Evolutionary conservation across 2,329 filamentous ascomycete genomes (phyloP), one percentile per base, ranked within the genome.

Genomic region (Parasarocladium wereldwijsianum): DNA sequence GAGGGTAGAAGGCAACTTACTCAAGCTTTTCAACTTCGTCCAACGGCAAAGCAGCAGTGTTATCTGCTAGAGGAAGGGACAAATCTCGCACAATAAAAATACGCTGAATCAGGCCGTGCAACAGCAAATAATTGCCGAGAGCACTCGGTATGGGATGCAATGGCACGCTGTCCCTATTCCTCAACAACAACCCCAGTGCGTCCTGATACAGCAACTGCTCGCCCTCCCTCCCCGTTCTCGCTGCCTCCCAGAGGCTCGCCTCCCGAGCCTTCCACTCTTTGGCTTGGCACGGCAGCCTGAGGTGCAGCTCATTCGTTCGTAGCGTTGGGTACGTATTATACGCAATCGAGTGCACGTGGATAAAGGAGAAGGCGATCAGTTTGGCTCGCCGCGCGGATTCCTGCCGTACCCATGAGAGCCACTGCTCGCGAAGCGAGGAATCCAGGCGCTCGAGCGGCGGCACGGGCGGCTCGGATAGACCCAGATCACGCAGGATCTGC

Each of bases 41-140:
- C 0, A 37, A 20, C 0, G 51, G 51, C 4, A 55, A 35, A 1
- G 43, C 41, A 0, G 48, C 49, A 0, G 46, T 46, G 4, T 42
- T 40, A 12, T 49, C 44, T 38, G 44, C 46, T 1, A 54, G 40
- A 0, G 52, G 52, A 4, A 55, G 37, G 1, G 46, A 52, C 2
- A 55, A 31, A 16, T 55, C 52, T 4, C 52, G 39, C 1, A 55
- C 52, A 12, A 56, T 51, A 12, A 53, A 50, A 5, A 56, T 55
- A 16, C 52, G 40, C 30, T 56, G 52, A 3, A 56, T 29, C 2
- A 56, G 24, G 4, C 52, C 52, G 32, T 56, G 52, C 2, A 56
- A 32, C 1, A 56, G 35, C 1, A 55, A 38, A 18, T 56, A 56
- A 6, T 56, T 56, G 0, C 51, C 52, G 3, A 56, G 28, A 0